These are phyloP conservation scores for Ceratocystis variospora DNA, from an alignment of 2,329 filamentous ascomycete species.

Conservation along the genomic window DNA sequence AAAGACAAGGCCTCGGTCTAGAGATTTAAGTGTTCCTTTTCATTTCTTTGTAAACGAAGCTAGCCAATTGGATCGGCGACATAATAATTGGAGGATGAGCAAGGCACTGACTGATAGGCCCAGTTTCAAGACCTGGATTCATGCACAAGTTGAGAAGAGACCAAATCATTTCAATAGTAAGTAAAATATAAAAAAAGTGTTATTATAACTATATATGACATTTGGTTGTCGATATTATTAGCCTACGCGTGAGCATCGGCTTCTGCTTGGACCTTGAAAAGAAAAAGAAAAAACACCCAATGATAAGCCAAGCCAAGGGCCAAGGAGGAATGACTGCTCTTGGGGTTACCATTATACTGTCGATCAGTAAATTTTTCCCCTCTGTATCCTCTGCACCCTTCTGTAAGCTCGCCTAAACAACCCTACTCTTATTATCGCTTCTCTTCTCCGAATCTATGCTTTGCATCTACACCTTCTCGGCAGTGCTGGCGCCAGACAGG, in stretches of 20 bases:
- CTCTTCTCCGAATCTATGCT: neutral
- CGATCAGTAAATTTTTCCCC: neutral
- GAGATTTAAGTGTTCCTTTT: neutral
- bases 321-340: neutral
- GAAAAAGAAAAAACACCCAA: neutral
- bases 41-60: too few relatives aligned
- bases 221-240: neutral
- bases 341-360: neutral
- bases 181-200: neutral
- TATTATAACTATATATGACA: conserved; percentile 1
- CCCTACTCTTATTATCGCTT: neutral
- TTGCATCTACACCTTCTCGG: conserved; percentile 18
- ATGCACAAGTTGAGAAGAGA: too few relatives aligned
- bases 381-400: neutral
- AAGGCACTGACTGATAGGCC: too few relatives aligned
- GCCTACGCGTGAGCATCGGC: neutral
- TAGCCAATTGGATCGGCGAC: too few relatives aligned
- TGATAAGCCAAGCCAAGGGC: neutral
- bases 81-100: too few relatives aligned
- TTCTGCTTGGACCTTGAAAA: conserved; percentile 6
- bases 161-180: neutral
- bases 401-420: neutral
- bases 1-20: neutral
- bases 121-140: too few relatives aligned
- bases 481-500: conserved; percentile 10